Evolutionary conservation across 768 basidiomycete species (phyloP), one percentile per base, ranked within the genome.

Genomic region (Podaxis sp.): DNA sequence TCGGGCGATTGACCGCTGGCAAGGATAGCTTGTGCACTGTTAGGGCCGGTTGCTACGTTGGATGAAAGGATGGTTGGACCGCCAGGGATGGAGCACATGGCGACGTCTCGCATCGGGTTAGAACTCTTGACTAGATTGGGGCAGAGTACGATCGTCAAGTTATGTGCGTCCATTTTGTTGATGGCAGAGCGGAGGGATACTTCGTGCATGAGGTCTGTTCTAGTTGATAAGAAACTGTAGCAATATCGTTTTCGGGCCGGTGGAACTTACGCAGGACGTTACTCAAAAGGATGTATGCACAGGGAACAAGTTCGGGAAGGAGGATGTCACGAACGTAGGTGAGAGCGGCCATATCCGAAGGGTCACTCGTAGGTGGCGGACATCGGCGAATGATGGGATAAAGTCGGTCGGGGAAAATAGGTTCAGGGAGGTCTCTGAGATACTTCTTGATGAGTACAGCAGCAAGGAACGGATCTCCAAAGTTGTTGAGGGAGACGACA

Each of bases 391-490:
- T 85, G 39, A 79, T 58, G 5, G 85, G 79, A 72, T 93, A 95
- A 13, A 88, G 72, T 4, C 70, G 72, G 73, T 92, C 91, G 0
- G 88, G 84, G 66, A 95, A 91, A n/a, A 92, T 75, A 3, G 93
- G 89, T 56, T 85, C 81, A 1, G 92, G 91, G 1, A 95, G 77
- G 72, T 93, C 91, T 40, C 91, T 84, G 26, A 95, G 75, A 70
- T 90, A 94, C 71, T 92, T 93, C 78, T 95, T 95, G 59, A 95
- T 75, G 39, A 95, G 79, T 1, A 95, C 93, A 8, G 93, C 92
- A 2, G 92, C 90, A 1, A 95, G 81, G 72, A 92, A 82, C 5
- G 91, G 88, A 68, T 94, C 92, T 0, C 80, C 82, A 68, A 91
- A 94, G 1, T 80, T 87, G n/a, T 84, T 77, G 48, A 95, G 75